A percentile compares a stretch with the other conserved stretches of the same genome.
Conservation (phyloP, 805 yeast genomes). For the Pichia nanzhaoensis region DNA sequence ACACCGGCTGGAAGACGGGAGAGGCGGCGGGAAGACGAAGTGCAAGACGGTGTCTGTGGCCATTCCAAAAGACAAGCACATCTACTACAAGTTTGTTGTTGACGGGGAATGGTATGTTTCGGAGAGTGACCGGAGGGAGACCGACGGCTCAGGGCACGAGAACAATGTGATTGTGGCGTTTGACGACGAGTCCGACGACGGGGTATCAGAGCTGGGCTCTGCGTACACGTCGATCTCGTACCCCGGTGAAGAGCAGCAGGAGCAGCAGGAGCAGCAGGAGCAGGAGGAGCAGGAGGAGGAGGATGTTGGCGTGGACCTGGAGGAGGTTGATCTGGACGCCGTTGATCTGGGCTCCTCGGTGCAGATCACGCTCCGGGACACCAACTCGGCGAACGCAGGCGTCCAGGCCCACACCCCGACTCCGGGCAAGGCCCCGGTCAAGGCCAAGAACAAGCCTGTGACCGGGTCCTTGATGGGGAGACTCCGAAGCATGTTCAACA, state of each 20-base stretch:
- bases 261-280: conserved; percentile 8
- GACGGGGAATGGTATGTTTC: conserved; percentile 51
- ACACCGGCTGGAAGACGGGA: conserved; percentile 35
- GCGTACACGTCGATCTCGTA: conserved; percentile 30
- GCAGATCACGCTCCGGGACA: conserved; percentile 25
- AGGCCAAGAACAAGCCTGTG: background rate
- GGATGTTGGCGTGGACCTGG: conserved; percentile 3
- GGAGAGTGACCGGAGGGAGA: conserved; percentile 32
- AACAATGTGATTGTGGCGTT: conserved; percentile 39
- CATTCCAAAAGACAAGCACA: conserved; percentile 1
- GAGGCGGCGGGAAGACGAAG: conserved; percentile 31
- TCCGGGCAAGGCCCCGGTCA: background rate
- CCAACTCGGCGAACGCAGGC: conserved; percentile 14
- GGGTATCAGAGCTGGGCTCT: conserved; percentile 23
- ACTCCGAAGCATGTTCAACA: conserved; percentile 20
- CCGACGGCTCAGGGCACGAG: conserved; percentile 39
- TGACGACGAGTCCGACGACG: conserved; percentile 2
- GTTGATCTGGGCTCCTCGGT: conserved; percentile 21
- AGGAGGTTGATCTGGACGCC: no score
- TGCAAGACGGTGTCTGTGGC: conserved; percentile 21
- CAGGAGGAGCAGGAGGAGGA: conserved; percentile 4
- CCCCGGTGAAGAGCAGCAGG: conserved; percentile 14
- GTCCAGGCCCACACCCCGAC: background rate
- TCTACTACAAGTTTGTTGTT: conserved; percentile 51
- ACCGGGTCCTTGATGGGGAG: conserved; percentile 17